Evolutionary conservation across 225 moss, liverwort and hornwort genomes (phyloP).

Genomic region (Pleurozium schreberi): DNA sequence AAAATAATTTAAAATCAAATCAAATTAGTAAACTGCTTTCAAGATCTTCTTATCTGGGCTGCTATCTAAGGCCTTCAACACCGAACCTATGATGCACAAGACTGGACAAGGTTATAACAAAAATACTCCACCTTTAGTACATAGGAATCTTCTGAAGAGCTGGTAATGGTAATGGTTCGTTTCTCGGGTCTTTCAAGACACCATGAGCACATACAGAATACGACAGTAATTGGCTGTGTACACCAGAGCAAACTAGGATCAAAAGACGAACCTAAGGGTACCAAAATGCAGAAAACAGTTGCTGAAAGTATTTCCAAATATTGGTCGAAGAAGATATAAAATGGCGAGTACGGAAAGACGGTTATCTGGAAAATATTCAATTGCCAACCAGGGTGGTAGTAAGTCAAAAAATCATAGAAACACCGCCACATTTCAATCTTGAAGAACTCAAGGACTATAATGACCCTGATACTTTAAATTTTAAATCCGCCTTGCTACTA

Average conservation of each 20-base stretch:
- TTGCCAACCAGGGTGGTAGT: neutral
- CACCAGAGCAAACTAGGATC: conserved; percentile 1
- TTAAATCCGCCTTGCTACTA: neutral
- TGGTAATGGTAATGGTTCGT: neutral
- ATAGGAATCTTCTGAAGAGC: neutral
- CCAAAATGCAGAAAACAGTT: conserved; percentile 34
- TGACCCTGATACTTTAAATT: neutral
- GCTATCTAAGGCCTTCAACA: neutral
- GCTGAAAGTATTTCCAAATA: conserved; percentile 62
- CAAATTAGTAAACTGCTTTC: neutral
- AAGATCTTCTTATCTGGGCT: neutral
- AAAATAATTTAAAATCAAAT: neutral
- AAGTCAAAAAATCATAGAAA: neutral
- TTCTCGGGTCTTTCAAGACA: neutral
- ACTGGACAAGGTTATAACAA: neutral
- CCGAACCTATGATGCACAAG: neutral
- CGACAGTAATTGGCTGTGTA: neutral
- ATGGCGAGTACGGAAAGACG: conserved; percentile 78
- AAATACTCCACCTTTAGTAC: neutral
- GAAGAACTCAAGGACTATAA: neutral
- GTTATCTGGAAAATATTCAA: conserved; percentile 42
- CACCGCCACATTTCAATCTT: neutral
- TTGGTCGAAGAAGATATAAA: conserved; percentile 81
- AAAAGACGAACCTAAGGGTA: conserved; percentile 13
- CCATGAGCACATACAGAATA: neutral